phyloP scores from a whole-genome alignment of 306 rosid species.

The Trifolium repens region DNA sequence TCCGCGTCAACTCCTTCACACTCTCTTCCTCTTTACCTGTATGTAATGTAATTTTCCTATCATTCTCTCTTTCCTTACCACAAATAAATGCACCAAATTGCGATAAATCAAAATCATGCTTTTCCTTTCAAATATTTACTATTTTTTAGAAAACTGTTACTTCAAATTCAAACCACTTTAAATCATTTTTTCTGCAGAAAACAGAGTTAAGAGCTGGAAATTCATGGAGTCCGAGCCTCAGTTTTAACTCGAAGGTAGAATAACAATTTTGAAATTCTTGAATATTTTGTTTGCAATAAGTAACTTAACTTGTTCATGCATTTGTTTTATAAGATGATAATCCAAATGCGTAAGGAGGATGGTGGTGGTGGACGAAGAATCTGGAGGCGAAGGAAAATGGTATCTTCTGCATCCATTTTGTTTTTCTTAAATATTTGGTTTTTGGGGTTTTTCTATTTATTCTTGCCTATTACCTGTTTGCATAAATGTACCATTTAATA shows the following conservation, averaged over 20 bases:
- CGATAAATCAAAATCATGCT: neutral
- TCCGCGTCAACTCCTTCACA: constrained; percentile 38
- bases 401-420: constrained; percentile 33
- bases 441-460: constrained; percentile 6
- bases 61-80: constrained; percentile 24
- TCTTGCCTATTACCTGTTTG: constrained; percentile 41
- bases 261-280: neutral
- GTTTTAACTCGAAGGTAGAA: constrained; percentile 60
- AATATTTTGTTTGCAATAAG: neutral
- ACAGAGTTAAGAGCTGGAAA: constrained; percentile 49
- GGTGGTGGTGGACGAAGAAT: constrained; percentile 58
- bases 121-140: neutral
- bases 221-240: constrained; percentile 50
- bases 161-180: neutral
- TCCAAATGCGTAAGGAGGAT: constrained; percentile 55
- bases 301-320: constrained; percentile 10
- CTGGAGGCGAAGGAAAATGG: constrained; percentile 91
- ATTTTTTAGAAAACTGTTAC: neutral
- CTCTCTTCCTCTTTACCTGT: constrained; percentile 45
- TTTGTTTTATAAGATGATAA: constrained; percentile 58
- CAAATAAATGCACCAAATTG: no score
- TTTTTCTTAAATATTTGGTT: constrained; percentile 1
- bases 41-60: constrained; percentile 28
- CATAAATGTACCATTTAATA: constrained; percentile 20
- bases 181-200: constrained; percentile 48